phyloP scores from a whole-genome alignment of 768 basidiomycete species.

The Russula dissimulans region DNA sequence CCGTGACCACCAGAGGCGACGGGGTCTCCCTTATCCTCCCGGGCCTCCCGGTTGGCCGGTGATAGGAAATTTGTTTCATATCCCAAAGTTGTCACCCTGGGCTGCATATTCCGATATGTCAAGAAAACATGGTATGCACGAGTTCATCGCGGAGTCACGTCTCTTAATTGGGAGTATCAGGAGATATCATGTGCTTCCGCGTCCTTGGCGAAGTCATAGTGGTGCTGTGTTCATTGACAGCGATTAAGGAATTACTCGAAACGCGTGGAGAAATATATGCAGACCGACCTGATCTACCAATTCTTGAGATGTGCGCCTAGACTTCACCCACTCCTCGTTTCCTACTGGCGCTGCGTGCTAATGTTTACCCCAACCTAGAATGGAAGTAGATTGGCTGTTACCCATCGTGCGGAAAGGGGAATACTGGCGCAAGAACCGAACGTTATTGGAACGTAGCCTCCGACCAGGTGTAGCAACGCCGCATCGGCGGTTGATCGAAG shows the following conservation, averaged over 20 bases:
- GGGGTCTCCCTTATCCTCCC: constrained; percentile 1
- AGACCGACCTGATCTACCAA: constrained; percentile 1
- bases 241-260: constrained; percentile 41
- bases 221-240: constrained; percentile 38
- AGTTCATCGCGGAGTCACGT: no score
- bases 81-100: neutral
- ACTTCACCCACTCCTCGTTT: neutral
- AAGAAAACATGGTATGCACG: neutral
- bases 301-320: neutral
- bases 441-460: neutral
- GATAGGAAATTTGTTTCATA: constrained; percentile 2
- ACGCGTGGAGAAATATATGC: constrained; percentile 32
- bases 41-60: neutral
- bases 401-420: neutral
- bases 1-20: neutral
- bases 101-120: neutral
- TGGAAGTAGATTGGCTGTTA: neutral
- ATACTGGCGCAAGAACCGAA: neutral
- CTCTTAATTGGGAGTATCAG: neutral
- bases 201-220: constrained; percentile 40
- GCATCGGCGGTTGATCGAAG: neutral
- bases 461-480: neutral
- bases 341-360: neutral
- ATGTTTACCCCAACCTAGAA: neutral
- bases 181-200: constrained; percentile 18